Evolutionary conservation across 495 filamentous ascomycete genomes (phyloP).

Genomic region (Tuber brumale): DNA sequence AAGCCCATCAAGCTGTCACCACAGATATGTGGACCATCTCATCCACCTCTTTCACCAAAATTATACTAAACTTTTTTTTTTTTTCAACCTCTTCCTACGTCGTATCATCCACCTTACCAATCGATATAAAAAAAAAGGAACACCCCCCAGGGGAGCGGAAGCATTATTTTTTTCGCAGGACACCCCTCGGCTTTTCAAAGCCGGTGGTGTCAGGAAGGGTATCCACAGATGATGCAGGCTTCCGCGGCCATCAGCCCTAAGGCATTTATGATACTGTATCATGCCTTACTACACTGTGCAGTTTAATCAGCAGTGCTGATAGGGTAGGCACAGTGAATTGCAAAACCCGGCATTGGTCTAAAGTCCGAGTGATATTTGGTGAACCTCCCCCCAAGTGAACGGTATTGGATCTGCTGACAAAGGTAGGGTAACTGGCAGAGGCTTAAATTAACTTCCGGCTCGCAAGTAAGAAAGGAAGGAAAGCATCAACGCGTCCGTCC

Average conservation of each 20-base stretch:
- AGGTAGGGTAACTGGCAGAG: neutral
- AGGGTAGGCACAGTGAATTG: neutral
- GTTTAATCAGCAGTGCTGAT: neutral
- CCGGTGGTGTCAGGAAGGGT: neutral
- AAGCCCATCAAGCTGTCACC: too few relatives aligned
- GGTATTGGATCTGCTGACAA: neutral
- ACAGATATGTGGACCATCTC: too few relatives aligned
- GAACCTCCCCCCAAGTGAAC: neutral
- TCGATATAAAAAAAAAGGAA: neutral
- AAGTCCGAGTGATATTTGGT: neutral
- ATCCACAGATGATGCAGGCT: neutral
- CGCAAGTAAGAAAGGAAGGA: neutral
- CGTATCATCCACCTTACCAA: neutral
- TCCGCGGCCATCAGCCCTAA: neutral
- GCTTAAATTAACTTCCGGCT: neutral
- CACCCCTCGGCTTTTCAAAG: neutral
- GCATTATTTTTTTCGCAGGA: too few relatives aligned
- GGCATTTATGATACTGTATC: neutral
- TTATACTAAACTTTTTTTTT: too few relatives aligned
- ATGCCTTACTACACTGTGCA: neutral
- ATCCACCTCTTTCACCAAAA: too few relatives aligned
- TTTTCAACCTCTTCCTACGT: too few relatives aligned
- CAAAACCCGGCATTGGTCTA: neutral
- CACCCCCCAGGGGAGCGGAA: too few relatives aligned
- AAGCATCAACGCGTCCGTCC: neutral